Evolutionary conservation across 768 basidiomycete genomes (phyloP), one percentile per base, ranked within the genome.

Genomic region (Tulasnella sp.): DNA sequence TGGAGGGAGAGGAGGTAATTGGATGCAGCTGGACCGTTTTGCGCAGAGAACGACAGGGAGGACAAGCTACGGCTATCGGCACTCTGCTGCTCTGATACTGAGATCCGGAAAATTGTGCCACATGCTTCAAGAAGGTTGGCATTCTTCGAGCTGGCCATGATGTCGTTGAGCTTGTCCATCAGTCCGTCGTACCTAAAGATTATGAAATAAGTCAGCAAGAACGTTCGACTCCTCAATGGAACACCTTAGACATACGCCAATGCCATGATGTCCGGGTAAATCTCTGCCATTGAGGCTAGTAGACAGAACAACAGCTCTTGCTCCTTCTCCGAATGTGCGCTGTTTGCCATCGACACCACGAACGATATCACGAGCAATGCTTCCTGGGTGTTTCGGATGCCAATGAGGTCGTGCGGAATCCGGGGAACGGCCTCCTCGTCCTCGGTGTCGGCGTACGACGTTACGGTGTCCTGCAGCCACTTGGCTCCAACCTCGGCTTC

Each of bases 361-460:
- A 97, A 93, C 0, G 95, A 93, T 60, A 92, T 89, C 7, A 92
- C 88, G 14, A 97, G 88, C 12, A 97, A 87, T 1, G 95, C 95
- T 7, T 89, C 90, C 20, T 88, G 90, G 74, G 87, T 84, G 82
- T 96, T 93, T 11, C 83, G 86, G 60, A 94, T 87, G 5, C 92
- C 92, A 28, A 96, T 86, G 80, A 93, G 87, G 24, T 88, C 86
- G 44, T 91, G 86, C 1, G 90, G 89, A 41, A 94, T 85, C 50
- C 87, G 88, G 22, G 92, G 91, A 34, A 91, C 88, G 31, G 86
- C 78, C 69, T 84, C 85, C 40, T 86, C 86, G 24, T 82, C 81
- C 41, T 85, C 83, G 50, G 87, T 34, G 24, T 64, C 77, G 64
- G 64, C 58, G 11, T 48, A 78, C 24, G 77, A 60, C 2, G 77